Evolutionary conservation across 768 basidiomycete genomes (phyloP), one percentile per base, ranked within the genome.

Genomic region (Tricholoma furcatifolium): DNA sequence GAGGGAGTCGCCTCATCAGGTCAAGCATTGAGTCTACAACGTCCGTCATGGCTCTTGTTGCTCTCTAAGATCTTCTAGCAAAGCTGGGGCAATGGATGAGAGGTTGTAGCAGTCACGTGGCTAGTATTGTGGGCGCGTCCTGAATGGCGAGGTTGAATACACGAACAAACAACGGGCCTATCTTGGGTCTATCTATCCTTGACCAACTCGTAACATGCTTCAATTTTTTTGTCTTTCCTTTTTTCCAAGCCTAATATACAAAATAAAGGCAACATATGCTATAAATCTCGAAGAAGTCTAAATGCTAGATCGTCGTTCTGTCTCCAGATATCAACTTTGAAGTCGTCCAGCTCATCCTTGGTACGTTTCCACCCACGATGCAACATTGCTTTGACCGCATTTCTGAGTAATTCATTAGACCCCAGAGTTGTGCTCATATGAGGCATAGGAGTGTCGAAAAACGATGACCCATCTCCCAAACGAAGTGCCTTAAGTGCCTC

Each of bases 1-100:
- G 96, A 7, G 97, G 97, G n/a, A 98, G 81, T 14, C 97, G 88
- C 49, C 97, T 84, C 82, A 95, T 89, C 43, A 98, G 82, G 74
- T 98, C 96, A 36, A 98, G 85, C 85, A 96, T 93, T 50, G 91
- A 88, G 64, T 94, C 91, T 43, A 93, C 82, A 54, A 88, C 76
- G 70, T 93, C 91, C 43, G 78, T 75, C 88, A 88, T 88, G 59
- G 46, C 70, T 60, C 36, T 70, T 50, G 47, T 15, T 32, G 4
- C 31, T 50, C 43, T 4, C 34, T 31, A 2, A 15, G 34, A 32
- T n/a, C 17, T 15, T 47, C 6, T 30, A 30, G 17, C 12, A 27
- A 27, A 27, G 17, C 14, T 24, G n/a, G n/a, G n/a, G 23, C 23
- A 18, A 34, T 48, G 40, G 27, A 27, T 27, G 27, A 7, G 41